Evolutionary conservation across 495 filamentous ascomycete genomes (phyloP), one percentile per base, ranked within the genome.

Genomic region (Aspergillus carlsbadensis): DNA sequence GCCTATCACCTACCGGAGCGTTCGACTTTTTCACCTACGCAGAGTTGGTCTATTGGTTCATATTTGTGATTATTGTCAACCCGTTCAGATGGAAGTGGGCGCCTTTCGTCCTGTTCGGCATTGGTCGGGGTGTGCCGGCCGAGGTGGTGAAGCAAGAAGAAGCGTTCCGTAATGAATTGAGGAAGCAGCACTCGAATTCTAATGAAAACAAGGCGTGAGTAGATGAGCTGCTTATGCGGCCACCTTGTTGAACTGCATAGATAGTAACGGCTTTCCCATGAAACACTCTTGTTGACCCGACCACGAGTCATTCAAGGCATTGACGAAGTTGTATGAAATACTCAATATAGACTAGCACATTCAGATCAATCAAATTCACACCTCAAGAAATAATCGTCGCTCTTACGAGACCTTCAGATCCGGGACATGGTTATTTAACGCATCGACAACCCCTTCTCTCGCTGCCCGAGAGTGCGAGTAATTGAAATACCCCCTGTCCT

Each of bases 1-100:
- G 62, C 5, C 71, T 78, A 18, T 81, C 87, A 0, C 89, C 90
- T 0, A 87, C 85, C 0, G 81, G 79, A 2, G 87, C 88, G 0
- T 91, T 92, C 64, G 88, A 92, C 62, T 92, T 96, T 75, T 93
- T 94, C 67, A 94, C 91, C 0, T 94, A 96, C 62, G 77, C 85
- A 1, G 90, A 96, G 67, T 72, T 96, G 46, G 62, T 90, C 10
- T 94, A 89, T 75, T 96, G 90, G 90, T 93, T 92, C 61, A 70
- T 84, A 0, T 94, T 93, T 65, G 85, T 84, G 42, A 79, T 93
- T 37, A 73, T 81, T 2, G 79, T 94, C 62, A 94, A 93, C 64
- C 91, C 91, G 0, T 94, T 94, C 70, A 78, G 89, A 44, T 96
- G 90, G 90, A 82, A 82, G 62, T 82, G 79, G 79, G 79, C 75